Evolutionary conservation across 345 rosid genomes (phyloP), one percentile per base, ranked within the genome.

Genomic region (Odontarrhena argentea): DNA sequence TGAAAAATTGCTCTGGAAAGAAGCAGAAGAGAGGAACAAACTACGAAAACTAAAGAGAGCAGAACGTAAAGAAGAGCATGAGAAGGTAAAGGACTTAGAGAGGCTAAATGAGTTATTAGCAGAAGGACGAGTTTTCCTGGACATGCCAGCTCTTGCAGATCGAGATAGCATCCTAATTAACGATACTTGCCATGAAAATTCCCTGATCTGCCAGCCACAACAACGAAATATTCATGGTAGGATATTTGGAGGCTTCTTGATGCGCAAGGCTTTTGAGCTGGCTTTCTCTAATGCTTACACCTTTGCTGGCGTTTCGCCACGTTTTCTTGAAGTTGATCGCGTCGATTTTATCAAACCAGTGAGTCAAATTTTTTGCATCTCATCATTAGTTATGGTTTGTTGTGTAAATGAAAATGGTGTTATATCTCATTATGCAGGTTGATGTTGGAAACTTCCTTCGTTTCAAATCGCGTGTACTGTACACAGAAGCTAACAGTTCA

Each of bases 101-200:
- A 83, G 91, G 68, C 83, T 87, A 26, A 59, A 85, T 4, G 80
- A 76, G 51, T 70, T 89, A 70, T 73, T 89, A 44, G 83, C 96
- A 11, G 96, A 89, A 81, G 96, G 98, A 44, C 81, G 88, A 50
- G 74, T 89, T 30, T 85, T 92, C 76, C 68, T 82, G 58, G 96
- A 92, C 83, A 84, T 92, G 96, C 96, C 93, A 15, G 98, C 98
- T 40, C 75, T 92, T 70, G 98, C 91, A 5, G 89, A 92, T 65
- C 81, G 96, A 66, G 85, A 92, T 68, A 89, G 95, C 84, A 87
- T 92, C 78, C 86, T 92, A 43, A 86, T 87, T 42, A 71, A 69
- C 34, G 85, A 85, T 51, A 86, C 98, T 53, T 63, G 74, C 45
- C 88, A 77, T 70, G 88, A 79, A 71, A 84, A 89, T 73, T 87